Conservation (phyloP, 495 filamentous ascomycete genomes). For the Penicillium bialowiezense region DNA sequence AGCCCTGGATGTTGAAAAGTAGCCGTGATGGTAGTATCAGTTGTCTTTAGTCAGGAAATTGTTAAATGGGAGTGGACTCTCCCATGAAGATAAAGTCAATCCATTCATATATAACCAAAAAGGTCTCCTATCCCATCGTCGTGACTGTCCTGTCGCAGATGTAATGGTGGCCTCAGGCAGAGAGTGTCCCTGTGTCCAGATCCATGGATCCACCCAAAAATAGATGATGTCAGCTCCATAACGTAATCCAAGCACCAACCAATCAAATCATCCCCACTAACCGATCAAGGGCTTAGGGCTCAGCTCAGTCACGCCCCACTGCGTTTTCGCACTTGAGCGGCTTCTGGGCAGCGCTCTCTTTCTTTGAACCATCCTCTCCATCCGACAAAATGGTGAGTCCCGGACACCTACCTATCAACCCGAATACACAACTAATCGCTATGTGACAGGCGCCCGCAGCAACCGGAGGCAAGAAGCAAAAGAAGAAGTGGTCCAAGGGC, state of each 20-base stretch:
- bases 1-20: too few species aligned
- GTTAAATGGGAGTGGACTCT: too few species aligned
- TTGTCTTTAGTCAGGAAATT: too few species aligned
- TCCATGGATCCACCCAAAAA: background rate
- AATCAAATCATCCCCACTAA: constrained; percentile 15
- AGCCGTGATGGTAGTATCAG: too few species aligned
- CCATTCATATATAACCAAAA: too few species aligned
- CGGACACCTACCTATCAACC: constrained; percentile 1
- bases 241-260: constrained; percentile 4
- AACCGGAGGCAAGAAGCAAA: constrained; percentile 91
- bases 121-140: too few species aligned
- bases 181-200: too few species aligned
- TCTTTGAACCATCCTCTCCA: constrained; percentile 45
- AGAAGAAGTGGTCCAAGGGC: constrained; percentile 99
- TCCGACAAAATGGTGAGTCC: constrained; percentile 51
- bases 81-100: too few species aligned
- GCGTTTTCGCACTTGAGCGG: constrained; percentile 45
- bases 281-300: constrained; percentile 46
- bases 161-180: too few species aligned
- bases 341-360: constrained; percentile 32
- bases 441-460: constrained; percentile 67
- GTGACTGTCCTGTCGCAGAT: too few species aligned
- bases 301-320: constrained; percentile 45
- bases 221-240: background rate
- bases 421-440: constrained; percentile 18